Evolutionary conservation across 108 stramenopile genomes (phyloP).

Genomic region (Cyclotella baltica): DNA sequence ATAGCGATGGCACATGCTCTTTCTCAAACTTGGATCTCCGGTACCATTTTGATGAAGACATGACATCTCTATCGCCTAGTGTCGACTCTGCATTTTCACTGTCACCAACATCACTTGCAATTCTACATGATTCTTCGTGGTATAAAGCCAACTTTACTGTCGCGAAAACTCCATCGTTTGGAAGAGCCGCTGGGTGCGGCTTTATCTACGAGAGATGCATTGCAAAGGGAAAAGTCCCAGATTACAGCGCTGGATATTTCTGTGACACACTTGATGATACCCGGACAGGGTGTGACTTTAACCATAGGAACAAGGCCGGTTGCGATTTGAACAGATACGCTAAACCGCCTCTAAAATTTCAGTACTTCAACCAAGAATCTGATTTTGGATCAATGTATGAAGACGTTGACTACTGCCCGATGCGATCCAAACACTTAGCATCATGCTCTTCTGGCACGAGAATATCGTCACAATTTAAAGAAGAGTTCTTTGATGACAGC

Average conservation of each 20-base stretch:
- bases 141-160: constrained; percentile 77
- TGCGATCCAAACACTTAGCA: constrained; percentile 44
- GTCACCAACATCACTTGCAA: constrained; percentile 75
- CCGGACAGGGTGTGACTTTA: constrained; percentile 41
- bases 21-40: constrained; percentile 74
- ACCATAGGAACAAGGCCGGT: constrained; percentile 33
- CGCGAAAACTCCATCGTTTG: constrained; percentile 64
- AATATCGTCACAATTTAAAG: constrained; percentile 13
- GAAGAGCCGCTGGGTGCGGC: constrained; percentile 75
- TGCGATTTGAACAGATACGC: constrained; percentile 37
- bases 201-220: constrained; percentile 78
- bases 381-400: constrained; percentile 39
- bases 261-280: constrained; percentile 26
- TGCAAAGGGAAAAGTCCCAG: constrained; percentile 58
- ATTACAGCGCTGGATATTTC: constrained; percentile 32
- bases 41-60: constrained; percentile 78
- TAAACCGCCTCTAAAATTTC: constrained; percentile 27
- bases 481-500: constrained; percentile 45
- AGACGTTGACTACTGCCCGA: constrained; percentile 42
- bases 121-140: constrained; percentile 85
- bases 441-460: constrained; percentile 37
- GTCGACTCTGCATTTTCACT: constrained; percentile 40
- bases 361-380: constrained; percentile 34
- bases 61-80: constrained; percentile 51
- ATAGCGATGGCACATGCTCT: constrained; percentile 43